Evolutionary conservation across 176 grass and related monocot species (phyloP), one percentile per base, ranked within the genome.

Genomic region (Elaeis guineensis): DNA sequence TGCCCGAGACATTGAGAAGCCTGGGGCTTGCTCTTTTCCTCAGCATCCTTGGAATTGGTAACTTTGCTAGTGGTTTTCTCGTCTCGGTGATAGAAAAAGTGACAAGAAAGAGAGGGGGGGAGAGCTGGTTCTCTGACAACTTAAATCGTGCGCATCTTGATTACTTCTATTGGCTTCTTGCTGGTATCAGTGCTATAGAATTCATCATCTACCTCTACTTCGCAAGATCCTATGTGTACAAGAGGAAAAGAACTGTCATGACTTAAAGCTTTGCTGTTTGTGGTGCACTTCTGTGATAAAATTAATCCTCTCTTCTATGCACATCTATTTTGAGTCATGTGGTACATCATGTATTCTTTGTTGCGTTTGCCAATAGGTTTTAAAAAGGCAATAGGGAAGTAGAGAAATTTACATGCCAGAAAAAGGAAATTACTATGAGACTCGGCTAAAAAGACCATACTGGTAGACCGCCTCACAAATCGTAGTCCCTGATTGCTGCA

Each of bases 81-180:
- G 72, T 79, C 22, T 79, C 69, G 62, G 57, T 64, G 49, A 74
- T 87, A 0, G 79, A 83, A 62, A 58, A 75, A 32, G 17, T 80
- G 15, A 87, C 75, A 16, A 75, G 75, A 25, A 44, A n/a, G 3
- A 15, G 3, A 0, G 71, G 79, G 24, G 71, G 79, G 24, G 51
- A 72, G 19, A 72, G 84, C 50, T 83, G 84, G 79, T 83, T 87
- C 70, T 79, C 79, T 1, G 25, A 71, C 55, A 82, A 87, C 67
- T 29, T 83, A 3, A 86, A 86, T 60, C 20, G 44, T 22, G 74
- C 59, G 0, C 83, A 86, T 60, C 70, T 86, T 3, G 84, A 87
- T 63, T 87, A 82, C 49, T 87, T 87, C 22, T 87, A 87, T 25
- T 79, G 75, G 84, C 70, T 87, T 50, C 60, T 87, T 52, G 61